Conservation (phyloP, 225 moss, liverwort and hornwort genomes). For the Physcomitrium patens region DNA sequence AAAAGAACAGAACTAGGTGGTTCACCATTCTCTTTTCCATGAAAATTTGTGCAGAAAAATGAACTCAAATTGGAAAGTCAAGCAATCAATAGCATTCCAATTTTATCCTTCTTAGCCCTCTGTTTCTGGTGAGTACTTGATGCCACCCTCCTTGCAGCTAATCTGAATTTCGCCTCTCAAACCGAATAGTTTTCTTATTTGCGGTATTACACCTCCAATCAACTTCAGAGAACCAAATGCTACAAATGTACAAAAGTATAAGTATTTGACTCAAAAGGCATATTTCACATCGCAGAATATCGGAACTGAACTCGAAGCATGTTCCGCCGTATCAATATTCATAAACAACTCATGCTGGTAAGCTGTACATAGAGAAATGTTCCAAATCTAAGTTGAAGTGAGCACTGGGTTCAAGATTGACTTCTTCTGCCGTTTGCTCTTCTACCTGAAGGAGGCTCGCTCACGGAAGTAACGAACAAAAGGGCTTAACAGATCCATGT, state of each 20-base stretch:
- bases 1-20: too few relatives aligned
- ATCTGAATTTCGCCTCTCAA: conserved; percentile 42
- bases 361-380: conserved; percentile 32
- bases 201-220: conserved; percentile 36
- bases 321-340: conserved; percentile 34
- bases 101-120: conserved; percentile 28
- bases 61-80: too few relatives aligned
- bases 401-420: neutral
- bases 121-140: conserved; percentile 8
- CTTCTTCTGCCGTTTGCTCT: conserved; percentile 31
- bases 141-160: conserved; percentile 36
- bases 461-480: conserved; percentile 67
- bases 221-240: conserved; percentile 21
- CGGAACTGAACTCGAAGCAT: conserved; percentile 30
- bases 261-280: conserved; percentile 18
- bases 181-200: conserved; percentile 43
- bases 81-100: conserved; percentile 7
- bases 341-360: conserved; percentile 34
- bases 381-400: conserved; percentile 22
- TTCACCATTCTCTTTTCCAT: too few relatives aligned
- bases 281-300: conserved; percentile 15
- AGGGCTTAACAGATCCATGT: conserved; percentile 83
- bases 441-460: conserved; percentile 75
- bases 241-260: conserved; percentile 51
- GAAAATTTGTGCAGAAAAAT: too few relatives aligned